These are phyloP conservation scores for Odontarrhena argentea DNA, from an alignment of 345 rosid genomes.

Conservation along the genomic window DNA sequence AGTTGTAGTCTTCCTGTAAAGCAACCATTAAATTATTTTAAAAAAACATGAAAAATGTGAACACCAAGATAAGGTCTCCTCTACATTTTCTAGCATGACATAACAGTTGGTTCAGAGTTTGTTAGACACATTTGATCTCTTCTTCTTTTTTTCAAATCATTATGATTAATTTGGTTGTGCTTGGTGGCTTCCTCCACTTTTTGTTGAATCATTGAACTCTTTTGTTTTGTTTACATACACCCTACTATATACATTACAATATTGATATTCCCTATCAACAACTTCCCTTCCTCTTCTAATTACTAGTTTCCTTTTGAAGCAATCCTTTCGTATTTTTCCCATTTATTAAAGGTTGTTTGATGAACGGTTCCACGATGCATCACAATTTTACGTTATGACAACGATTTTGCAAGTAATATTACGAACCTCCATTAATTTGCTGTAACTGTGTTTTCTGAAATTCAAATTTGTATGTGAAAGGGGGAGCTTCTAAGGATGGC, in stretches of 20 bases:
- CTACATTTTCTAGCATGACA: constrained; percentile 21
- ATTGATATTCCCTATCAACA: background rate
- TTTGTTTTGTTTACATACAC: no score
- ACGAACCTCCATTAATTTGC: no score
- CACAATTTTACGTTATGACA: no score
- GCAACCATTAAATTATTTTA: background rate
- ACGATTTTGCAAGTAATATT: no score
- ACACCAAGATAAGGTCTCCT: constrained; percentile 32
- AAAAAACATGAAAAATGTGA: background rate
- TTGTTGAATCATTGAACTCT: background rate
- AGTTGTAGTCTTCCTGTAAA: constrained; percentile 18
- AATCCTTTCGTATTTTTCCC: background rate
- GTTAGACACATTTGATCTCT: constrained; percentile 34
- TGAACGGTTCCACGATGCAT: no score
- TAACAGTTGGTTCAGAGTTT: constrained; percentile 32
- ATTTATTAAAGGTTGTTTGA: no score
- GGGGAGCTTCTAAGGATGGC: constrained; percentile 10
- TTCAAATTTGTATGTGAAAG: background rate
- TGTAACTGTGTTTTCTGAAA: no score
- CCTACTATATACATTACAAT: background rate
- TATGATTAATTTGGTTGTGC: constrained; percentile 10
- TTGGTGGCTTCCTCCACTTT: constrained; percentile 37
- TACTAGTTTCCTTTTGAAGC: constrained; percentile 2
- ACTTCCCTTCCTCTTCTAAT: constrained; percentile 1
- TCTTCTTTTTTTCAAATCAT: constrained; percentile 24